These are phyloP conservation scores for Monosporozyma yasuniensis DNA, from an alignment of 805 yeast genomes.

Conservation along the genomic window DNA sequence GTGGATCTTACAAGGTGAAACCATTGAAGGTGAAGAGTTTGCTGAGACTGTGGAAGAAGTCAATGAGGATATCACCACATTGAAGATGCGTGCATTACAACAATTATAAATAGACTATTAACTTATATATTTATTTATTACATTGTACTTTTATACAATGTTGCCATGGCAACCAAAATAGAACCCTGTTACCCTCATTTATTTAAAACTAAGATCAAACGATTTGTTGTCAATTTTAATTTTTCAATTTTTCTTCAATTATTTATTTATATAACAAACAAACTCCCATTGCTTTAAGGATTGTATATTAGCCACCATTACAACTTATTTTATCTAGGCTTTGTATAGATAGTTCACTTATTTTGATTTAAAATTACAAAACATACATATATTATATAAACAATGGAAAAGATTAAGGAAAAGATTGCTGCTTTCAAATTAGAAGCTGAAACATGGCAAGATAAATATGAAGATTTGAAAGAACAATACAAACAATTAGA, in stretches of 20 bases:
- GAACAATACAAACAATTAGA: constrained; percentile 80
- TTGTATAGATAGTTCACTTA: no score
- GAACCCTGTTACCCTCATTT: background rate
- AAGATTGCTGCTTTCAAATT: constrained; percentile 82
- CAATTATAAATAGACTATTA: background rate
- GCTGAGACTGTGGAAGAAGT: background rate
- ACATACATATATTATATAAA: background rate
- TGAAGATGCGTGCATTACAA: background rate
- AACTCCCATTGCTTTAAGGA: background rate
- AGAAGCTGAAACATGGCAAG: constrained; percentile 97
- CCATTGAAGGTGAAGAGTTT: background rate
- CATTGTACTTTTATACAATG: background rate
- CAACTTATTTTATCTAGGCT: no score
- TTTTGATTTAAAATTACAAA: background rate
- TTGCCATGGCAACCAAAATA: background rate
- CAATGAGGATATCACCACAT: background rate
- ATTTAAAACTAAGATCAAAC: background rate
- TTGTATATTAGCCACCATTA: no score
- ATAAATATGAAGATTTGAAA: constrained; percentile 81
- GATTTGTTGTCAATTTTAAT: background rate
- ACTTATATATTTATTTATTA: no score
- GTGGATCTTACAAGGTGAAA: background rate
- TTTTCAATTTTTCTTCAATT: background rate
- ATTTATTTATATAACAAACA: background rate
- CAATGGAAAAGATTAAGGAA: constrained; percentile 56